Evolutionary conservation across 805 yeast species (phyloP).

Genomic region (Cyberlindnera galapagoensis): DNA sequence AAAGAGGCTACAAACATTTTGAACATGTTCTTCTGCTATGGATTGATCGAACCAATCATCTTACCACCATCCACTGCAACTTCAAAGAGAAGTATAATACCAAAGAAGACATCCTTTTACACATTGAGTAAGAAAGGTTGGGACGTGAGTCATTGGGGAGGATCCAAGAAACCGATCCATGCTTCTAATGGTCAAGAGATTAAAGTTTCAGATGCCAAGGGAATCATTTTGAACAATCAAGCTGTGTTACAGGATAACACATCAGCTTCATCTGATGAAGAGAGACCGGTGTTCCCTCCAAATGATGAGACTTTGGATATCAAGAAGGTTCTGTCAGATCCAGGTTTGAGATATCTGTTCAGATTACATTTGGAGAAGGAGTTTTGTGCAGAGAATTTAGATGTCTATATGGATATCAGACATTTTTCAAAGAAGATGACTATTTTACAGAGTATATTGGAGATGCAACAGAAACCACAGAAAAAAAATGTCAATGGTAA

Average conservation of each 20-base stretch:
- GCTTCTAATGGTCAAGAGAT: slow-evolving; percentile 17
- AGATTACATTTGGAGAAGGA: slow-evolving; percentile 57
- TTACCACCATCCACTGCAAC: slow-evolving; percentile 29
- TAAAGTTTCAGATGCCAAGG: slow-evolving; percentile 7
- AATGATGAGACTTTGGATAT: slow-evolving; percentile 12
- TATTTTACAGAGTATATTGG: slow-evolving; percentile 34
- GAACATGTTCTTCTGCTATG: slow-evolving; percentile 39
- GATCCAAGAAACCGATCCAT: slow-evolving; percentile 4
- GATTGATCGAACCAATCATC: slow-evolving; percentile 40
- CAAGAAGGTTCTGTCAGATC: slow-evolving; percentile 53
- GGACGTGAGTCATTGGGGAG: slow-evolving; percentile 31
- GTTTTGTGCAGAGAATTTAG: slow-evolving; percentile 70
- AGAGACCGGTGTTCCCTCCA: neutral
- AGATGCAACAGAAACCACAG: slow-evolving; percentile 18
- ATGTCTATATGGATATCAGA: slow-evolving; percentile 56
- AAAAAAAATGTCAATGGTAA: slow-evolving; percentile 7
- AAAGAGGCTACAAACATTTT: slow-evolving; percentile 51
- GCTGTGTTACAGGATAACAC: slow-evolving; percentile 6
- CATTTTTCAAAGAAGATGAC: slow-evolving; percentile 43
- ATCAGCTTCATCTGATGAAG: slow-evolving; percentile 14
- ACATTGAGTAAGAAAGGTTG: slow-evolving; percentile 38
- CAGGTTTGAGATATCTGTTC: slow-evolving; percentile 68
- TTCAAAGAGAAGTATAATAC: slow-evolving; percentile 23
- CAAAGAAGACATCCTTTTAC: slow-evolving; percentile 36
- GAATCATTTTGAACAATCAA: slow-evolving; percentile 16